These are phyloP conservation scores for Mariannaea sp. DNA, from an alignment of 2,329 filamentous ascomycete genomes.

Conservation along the genomic window DNA sequence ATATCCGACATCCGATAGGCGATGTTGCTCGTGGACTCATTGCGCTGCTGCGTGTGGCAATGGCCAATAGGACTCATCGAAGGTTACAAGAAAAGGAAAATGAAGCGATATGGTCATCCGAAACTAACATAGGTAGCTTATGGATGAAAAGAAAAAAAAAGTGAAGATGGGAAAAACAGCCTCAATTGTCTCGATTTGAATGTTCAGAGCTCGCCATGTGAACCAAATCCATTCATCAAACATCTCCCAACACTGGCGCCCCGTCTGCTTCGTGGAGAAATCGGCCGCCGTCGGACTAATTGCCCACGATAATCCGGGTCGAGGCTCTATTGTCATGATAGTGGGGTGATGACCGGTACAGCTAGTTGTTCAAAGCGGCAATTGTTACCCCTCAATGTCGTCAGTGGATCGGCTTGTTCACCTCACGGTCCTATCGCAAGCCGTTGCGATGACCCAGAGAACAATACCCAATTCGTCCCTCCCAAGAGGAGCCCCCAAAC, in stretches of 20 bases:
- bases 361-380: slow-evolving; percentile 20
- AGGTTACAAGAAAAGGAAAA: slow-evolving; percentile 16
- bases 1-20: slow-evolving; percentile 27
- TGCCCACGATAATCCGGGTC: slow-evolving; percentile 32
- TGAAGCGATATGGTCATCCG: slow-evolving; percentile 5
- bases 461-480: slow-evolving; percentile 13
- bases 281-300: slow-evolving; percentile 27
- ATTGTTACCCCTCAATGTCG: slow-evolving; percentile 26
- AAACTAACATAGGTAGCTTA: not conserved
- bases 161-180: too few relatives aligned
- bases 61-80: slow-evolving; percentile 6
- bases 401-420: slow-evolving; percentile 6
- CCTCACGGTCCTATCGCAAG: slow-evolving; percentile 26
- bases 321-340: slow-evolving; percentile 10
- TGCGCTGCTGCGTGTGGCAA: slow-evolving; percentile 4
- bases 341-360: slow-evolving; percentile 20
- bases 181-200: too few relatives aligned
- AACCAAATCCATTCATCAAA: too few relatives aligned
- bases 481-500: slow-evolving; percentile 33
- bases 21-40: slow-evolving; percentile 13
- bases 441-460: slow-evolving; percentile 24
- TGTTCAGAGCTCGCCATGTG: too few relatives aligned
- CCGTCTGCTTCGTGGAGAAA: slow-evolving; percentile 33
- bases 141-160: too few relatives aligned
- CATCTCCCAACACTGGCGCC: not conserved